phyloP scores from a whole-genome alignment of 441 rosid species.

The Macaranga tanarius region DNA sequence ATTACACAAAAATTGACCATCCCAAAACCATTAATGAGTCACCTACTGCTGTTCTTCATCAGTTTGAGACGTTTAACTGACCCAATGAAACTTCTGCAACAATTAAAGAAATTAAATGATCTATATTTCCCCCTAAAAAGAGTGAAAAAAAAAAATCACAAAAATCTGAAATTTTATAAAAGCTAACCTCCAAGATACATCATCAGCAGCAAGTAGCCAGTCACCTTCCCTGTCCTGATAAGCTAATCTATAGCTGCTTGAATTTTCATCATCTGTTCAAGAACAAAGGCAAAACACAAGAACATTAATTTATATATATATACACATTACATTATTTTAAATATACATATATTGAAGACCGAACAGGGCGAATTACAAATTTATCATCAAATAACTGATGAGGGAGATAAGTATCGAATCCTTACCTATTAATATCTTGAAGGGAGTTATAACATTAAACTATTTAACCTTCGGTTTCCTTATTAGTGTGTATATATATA shows the following conservation, averaged over 20 bases:
- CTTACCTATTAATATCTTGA: too few relatives aligned
- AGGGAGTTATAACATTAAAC: too few relatives aligned
- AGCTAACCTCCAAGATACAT: slow-evolving; percentile 51
- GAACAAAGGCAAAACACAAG: not conserved
- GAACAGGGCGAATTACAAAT: too few relatives aligned
- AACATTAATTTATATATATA: not conserved
- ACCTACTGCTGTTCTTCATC: slow-evolving; percentile 22
- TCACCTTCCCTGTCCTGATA: slow-evolving; percentile 57
- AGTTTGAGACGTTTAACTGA: slow-evolving; percentile 37
- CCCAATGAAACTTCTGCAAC: slow-evolving; percentile 33
- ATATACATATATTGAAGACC: too few relatives aligned
- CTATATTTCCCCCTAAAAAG: too few relatives aligned
- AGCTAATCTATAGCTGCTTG: slow-evolving; percentile 33
- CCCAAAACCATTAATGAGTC: not conserved
- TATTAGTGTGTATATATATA: too few relatives aligned
- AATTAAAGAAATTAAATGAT: not conserved
- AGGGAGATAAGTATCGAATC: too few relatives aligned
- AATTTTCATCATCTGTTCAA: slow-evolving; percentile 39
- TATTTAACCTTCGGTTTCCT: too few relatives aligned
- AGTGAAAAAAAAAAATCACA: not conserved
- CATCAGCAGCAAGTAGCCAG: slow-evolving; percentile 45
- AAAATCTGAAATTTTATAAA: not conserved
- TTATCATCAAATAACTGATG: too few relatives aligned
- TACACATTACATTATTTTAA: too few relatives aligned
- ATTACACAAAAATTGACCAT: slow-evolving; percentile 1